phyloP scores from a whole-genome alignment of 164 flowering plant genomes.

The Piper betle region DNA sequence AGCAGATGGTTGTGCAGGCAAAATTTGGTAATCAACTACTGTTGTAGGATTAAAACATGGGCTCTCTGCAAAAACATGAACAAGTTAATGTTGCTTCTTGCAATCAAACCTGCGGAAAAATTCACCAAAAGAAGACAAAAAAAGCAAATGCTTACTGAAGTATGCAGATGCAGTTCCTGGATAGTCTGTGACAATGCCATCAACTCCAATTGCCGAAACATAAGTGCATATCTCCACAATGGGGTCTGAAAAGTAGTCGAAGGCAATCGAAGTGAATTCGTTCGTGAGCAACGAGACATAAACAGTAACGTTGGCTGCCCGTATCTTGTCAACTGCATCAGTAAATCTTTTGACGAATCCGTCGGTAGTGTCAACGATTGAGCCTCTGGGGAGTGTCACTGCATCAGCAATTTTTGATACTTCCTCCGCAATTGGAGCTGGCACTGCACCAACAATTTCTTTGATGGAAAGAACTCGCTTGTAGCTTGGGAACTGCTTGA shows the following conservation, averaged over 20 bases:
- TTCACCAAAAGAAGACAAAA: background rate
- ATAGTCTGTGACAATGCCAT: constrained; percentile 67
- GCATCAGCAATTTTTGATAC: constrained; percentile 66
- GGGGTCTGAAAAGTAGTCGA: constrained; percentile 73
- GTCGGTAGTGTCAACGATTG: constrained; percentile 14
- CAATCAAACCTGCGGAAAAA: background rate
- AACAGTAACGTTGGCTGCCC: constrained; percentile 58
- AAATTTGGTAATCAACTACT: constrained; percentile 9
- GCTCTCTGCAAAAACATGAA: constrained; percentile 29
- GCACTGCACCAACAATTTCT: constrained; percentile 31
- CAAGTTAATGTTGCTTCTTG: background rate
- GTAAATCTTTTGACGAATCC: constrained; percentile 26
- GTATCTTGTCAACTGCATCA: constrained; percentile 33
- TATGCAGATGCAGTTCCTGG: constrained; percentile 75
- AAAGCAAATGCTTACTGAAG: constrained; percentile 42
- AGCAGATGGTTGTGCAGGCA: constrained; percentile 27
- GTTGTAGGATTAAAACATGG: constrained; percentile 30
- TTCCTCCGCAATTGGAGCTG: constrained; percentile 37
- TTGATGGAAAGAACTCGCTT: constrained; percentile 32
- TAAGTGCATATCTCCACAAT: constrained; percentile 46
- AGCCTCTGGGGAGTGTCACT: constrained; percentile 33
- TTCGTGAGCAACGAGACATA: constrained; percentile 43
- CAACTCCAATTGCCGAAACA: constrained; percentile 19
- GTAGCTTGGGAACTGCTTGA: constrained; percentile 35
- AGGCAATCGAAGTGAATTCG: constrained; percentile 37